Conservation (phyloP, 2,329 filamentous ascomycete genomes). For the Ophiostoma montium region DNA sequence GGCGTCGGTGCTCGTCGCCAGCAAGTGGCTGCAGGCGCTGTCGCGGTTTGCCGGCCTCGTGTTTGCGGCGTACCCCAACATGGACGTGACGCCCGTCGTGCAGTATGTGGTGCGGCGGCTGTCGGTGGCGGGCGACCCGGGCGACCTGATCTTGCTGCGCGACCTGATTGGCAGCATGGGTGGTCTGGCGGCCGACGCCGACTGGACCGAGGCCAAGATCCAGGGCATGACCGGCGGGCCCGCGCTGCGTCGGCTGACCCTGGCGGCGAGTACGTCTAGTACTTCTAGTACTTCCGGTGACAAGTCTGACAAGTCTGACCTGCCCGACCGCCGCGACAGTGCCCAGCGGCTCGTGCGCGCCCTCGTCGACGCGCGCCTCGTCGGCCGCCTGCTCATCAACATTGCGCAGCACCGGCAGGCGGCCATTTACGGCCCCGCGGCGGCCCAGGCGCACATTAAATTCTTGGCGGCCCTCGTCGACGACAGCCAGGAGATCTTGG, state of each 20-base stretch:
- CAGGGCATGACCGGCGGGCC: constrained; percentile 80
- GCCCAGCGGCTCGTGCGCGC: constrained; percentile 69
- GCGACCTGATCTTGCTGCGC: constrained; percentile 80
- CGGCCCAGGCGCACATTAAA: constrained; percentile 70
- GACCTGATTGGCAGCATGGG: constrained; percentile 88
- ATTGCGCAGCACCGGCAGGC: constrained; percentile 81
- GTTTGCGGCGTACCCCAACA: constrained; percentile 70
- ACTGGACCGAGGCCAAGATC: constrained; percentile 80
- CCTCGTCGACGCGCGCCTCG: constrained; percentile 62
- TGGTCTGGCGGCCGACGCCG: constrained; percentile 73
- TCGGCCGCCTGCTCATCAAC: constrained; percentile 71
- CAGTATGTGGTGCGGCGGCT: constrained; percentile 84
- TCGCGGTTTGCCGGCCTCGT: constrained; percentile 84
- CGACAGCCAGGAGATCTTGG: constrained; percentile 72
- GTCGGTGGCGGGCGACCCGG: constrained; percentile 59
- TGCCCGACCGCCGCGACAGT: too few relatives aligned
- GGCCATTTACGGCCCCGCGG: constrained; percentile 63
- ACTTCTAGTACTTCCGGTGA: too few relatives aligned
- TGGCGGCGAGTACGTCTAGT: too few relatives aligned
- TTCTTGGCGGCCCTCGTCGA: constrained; percentile 78
- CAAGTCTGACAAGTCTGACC: too few relatives aligned
- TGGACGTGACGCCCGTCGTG: constrained; percentile 73
- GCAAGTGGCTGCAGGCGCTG: constrained; percentile 80
- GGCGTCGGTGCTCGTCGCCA: constrained; percentile 57
- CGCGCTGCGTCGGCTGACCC: constrained; percentile 61